These are phyloP conservation scores for Daldinia eschscholtzii DNA, from an alignment of 2,329 filamentous ascomycete genomes.

Conservation along the genomic window DNA sequence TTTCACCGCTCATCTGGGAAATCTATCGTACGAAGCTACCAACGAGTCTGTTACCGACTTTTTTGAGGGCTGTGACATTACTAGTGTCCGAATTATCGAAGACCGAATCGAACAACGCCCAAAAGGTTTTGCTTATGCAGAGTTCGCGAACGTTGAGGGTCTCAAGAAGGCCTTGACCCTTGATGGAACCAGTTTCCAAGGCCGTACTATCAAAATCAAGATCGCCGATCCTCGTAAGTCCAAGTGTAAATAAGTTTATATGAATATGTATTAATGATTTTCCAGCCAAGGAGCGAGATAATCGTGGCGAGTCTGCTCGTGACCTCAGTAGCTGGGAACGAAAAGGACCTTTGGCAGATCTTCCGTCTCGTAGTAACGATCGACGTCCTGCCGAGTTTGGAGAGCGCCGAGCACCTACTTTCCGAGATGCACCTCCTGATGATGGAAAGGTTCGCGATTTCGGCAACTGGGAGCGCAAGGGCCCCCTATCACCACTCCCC, in stretches of 20 bases:
- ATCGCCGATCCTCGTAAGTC: conserved; percentile 96
- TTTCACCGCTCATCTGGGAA: conserved; percentile 95
- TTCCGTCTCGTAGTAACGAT: conserved; percentile 61
- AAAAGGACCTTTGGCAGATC: conserved; percentile 86
- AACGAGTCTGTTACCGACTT: conserved; percentile 86
- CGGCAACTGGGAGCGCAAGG: conserved; percentile 93
- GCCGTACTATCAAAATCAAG: conserved; percentile 91
- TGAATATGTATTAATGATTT: conserved; percentile 53
- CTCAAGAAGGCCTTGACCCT: conserved; percentile 90
- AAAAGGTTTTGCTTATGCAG: conserved; percentile 98
- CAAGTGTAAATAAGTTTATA: conserved; percentile 18
- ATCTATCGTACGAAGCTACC: conserved; percentile 94
- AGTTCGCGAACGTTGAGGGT: conserved; percentile 89
- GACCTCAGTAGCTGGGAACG: conserved; percentile 93
- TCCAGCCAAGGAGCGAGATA: conserved; percentile 84
- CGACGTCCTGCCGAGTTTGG: conserved; percentile 65
- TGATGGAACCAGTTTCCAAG: conserved; percentile 85
- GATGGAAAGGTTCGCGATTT: conserved; percentile 86
- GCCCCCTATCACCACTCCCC: conserved; percentile 82
- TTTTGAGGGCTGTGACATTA: conserved; percentile 85
- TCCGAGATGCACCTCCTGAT: conserved; percentile 76
- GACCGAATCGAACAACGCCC: conserved; percentile 94
- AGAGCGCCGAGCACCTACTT: conserved; percentile 72
- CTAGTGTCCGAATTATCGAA: conserved; percentile 94
- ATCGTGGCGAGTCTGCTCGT: conserved; percentile 73